These are phyloP conservation scores for Globisporangium mamillatum DNA, from an alignment of 352 stramenopile species.

Conservation along the genomic window DNA sequence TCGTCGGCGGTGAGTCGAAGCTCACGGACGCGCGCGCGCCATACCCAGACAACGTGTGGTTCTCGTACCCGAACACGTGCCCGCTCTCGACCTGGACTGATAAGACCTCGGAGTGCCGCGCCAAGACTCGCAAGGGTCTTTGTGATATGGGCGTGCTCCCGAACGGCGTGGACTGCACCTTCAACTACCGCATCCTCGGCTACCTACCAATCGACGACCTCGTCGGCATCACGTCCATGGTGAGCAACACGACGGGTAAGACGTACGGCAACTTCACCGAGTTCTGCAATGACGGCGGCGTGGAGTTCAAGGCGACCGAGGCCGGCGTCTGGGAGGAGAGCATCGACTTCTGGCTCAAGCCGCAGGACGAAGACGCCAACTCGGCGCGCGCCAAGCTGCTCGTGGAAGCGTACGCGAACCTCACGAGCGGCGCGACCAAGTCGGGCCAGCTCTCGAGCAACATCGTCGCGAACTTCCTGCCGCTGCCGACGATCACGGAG, in stretches of 20 bases:
- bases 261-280: conserved; percentile 57
- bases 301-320: conserved; percentile 53
- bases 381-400: conserved; percentile 42
- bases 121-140: conserved; percentile 40
- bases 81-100: conserved; percentile 45
- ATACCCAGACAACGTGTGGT: conserved; percentile 60
- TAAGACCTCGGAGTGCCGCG: conserved; percentile 49
- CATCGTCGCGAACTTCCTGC: conserved; percentile 42
- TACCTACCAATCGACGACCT: conserved; percentile 73
- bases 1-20: conserved; percentile 46
- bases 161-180: conserved; percentile 59
- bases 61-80: conserved; percentile 71
- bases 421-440: conserved; percentile 34
- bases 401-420: conserved; percentile 53
- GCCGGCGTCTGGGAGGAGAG: conserved; percentile 46
- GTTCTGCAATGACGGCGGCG: conserved; percentile 57
- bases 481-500: conserved; percentile 46
- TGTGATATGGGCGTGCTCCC: conserved; percentile 56
- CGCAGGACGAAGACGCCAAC: conserved; percentile 58
- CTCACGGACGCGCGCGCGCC: conserved; percentile 32
- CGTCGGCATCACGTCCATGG: conserved; percentile 68
- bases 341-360: conserved; percentile 68
- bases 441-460: conserved; percentile 34
- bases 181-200: conserved; percentile 59
- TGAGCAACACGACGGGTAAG: conserved; percentile 45